Conservation (phyloP, 129 eudicot genomes). For the Pseudognaphalium luteoalbum region DNA sequence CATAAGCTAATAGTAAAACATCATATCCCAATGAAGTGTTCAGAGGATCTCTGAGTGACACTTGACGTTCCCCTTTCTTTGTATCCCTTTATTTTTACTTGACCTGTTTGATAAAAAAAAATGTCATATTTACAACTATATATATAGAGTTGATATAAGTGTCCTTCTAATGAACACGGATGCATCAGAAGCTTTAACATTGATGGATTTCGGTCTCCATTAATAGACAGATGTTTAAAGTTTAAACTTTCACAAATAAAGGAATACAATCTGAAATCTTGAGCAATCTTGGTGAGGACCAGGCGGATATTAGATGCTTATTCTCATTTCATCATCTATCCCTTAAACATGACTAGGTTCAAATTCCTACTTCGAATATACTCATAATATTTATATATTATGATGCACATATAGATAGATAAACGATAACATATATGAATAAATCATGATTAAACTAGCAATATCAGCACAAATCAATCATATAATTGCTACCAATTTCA, state of each 20-base stretch:
- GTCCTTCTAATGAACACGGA: neutral
- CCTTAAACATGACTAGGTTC: slow-evolving; percentile 18
- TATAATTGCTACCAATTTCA: neutral
- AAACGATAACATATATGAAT: too few species aligned
- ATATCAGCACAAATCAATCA: neutral
- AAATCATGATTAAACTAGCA: neutral
- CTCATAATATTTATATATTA: too few species aligned
- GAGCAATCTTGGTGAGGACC: slow-evolving; percentile 12
- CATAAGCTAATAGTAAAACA: neutral
- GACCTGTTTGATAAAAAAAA: neutral
- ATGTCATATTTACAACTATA: slow-evolving; percentile 5
- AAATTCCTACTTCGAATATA: neutral
- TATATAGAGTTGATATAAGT: neutral
- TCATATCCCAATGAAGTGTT: slow-evolving; percentile 32
- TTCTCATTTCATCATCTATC: slow-evolving; percentile 17
- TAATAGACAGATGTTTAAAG: neutral
- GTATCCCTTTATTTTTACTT: neutral
- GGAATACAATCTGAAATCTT: neutral
- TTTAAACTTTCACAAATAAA: neutral
- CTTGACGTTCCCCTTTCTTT: slow-evolving; percentile 16
- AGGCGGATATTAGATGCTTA: neutral
- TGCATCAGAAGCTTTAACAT: slow-evolving; percentile 19
- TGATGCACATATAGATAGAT: too few species aligned
- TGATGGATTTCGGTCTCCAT: slow-evolving; percentile 10
- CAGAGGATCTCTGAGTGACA: slow-evolving; percentile 33